Base-by-base conservation (phyloP, 169 alveolate species). In the Theileria luwenshuni region DNA sequence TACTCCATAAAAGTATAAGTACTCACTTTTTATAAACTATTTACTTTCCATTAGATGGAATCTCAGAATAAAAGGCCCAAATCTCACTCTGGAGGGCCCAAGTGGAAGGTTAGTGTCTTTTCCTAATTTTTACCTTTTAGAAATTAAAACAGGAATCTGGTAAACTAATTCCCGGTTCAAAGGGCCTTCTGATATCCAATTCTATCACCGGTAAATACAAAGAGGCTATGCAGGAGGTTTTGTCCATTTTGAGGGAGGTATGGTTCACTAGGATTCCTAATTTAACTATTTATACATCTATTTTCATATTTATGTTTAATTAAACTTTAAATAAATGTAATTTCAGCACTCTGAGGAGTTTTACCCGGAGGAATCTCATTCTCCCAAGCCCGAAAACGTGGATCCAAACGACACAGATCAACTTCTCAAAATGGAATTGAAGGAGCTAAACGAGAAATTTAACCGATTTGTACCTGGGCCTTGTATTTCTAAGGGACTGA, bases 381-480 rank as follows among this genome's bases (percentile, higher is more conserved):
- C 63, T 54, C 48, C 79, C 63, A 38, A 58, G 2, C 28, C 47
- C 7, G 2, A 38, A 21, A 45, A 41, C 28, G 60, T 33, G 3
- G 74, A 23, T 10, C 51, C 65, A 33, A 49, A 23, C 10, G 58
- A 67, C 43, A 75, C 49, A 7, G 65, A 67, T 19, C 62, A 72
- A 17, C 83, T 81, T 30, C 54, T 87, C 6, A 72, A 79, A 12
- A 42, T 42, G 17, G 93, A 85, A 58, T 47, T 81, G 28, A 49
- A 23, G 7, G 68, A 81, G 25, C 75, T 21, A 43, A 89, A 89
- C 32, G 32, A 49, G 25, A 81, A 74, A 30, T 76, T 84, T 48
- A 69, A 74, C 17, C 69, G 93, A 28, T 89, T 89, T 69, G 86
- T 74, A 0, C 93, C 93, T 0, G 90, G 86, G 23, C 69, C 91